Percentiles rank a stretch among this genome's conserved stretches.
These are phyloP conservation scores for Backusella morwellensis DNA, from an alignment of 192 early-diverging fungal species.

Conservation along the genomic window DNA sequence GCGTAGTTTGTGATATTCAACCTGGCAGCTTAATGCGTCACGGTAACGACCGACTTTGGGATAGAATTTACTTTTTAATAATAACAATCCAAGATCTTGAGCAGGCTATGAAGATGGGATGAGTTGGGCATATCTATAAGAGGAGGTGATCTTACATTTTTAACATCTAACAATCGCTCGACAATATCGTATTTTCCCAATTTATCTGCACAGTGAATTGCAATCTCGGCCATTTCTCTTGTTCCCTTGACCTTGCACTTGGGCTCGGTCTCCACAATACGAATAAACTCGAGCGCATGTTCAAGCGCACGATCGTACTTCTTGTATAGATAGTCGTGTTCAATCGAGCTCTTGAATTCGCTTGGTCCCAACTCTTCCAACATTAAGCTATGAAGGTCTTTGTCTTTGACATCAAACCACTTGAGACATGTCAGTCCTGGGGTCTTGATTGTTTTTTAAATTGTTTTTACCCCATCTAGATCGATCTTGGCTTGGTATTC, in stretches of 20 bases:
- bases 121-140: background rate
- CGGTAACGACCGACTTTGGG: slow-evolving; percentile 9
- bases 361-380: slow-evolving; percentile 23
- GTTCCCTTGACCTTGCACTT: slow-evolving; percentile 39
- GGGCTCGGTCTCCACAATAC: background rate
- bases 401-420: slow-evolving; percentile 26
- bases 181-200: slow-evolving; percentile 16
- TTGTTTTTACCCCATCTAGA: slow-evolving; percentile 21
- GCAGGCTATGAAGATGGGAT: background rate
- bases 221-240: slow-evolving; percentile 47
- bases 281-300: slow-evolving; percentile 14
- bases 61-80: slow-evolving; percentile 20
- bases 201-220: slow-evolving; percentile 37
- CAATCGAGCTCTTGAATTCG: slow-evolving; percentile 22
- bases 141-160: slow-evolving; percentile 6
- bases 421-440: background rate
- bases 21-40: slow-evolving; percentile 15
- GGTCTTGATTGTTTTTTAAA: background rate
- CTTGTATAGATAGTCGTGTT: slow-evolving; percentile 32
- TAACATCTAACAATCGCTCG: slow-evolving; percentile 10
- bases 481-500: slow-evolving; percentile 26
- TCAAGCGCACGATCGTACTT: slow-evolving; percentile 23
- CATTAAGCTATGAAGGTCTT: slow-evolving; percentile 17
- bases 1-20: slow-evolving; percentile 17
- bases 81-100: slow-evolving; percentile 18